Evolutionary conservation across 2,329 filamentous ascomycete species (phyloP), one percentile per base, ranked within the genome.

Genomic region (Stemphylium beticola): DNA sequence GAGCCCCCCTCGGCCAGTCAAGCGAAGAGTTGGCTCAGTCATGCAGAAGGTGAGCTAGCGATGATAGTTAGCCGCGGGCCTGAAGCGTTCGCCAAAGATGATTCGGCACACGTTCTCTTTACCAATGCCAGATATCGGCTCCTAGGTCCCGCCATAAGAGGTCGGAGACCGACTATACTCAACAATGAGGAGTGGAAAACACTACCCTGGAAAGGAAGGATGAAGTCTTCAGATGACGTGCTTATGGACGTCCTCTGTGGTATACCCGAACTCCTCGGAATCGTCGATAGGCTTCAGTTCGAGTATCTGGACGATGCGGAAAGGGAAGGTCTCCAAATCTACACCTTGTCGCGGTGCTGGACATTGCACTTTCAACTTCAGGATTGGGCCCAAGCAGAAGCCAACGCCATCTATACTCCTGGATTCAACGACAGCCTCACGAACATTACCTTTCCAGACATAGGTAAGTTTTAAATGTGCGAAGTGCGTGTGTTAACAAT

Each of bases 111-210:
- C 49, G 32, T 40, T 1, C 46, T 71, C 7, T 73, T 72, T 18
- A 54, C 42, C 1, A 66, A 67, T 34, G 65, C 67, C 18, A 57
- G 70, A 39, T 62, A 38, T 14, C 17, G 46, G n/a, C 20, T 66
- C 44, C 60, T 69, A 14, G 65, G 70, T 4, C 54, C 58, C 9
- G 59, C 60, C 2, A 47, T 67, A 68, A 82, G 84, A 34, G 42
- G 57, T 12, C 57, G 74, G 26, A 72, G 65, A 43, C 55, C 62
- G 3, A 71, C 67, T 4, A 58, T 72, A 15, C 43, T 77, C 15
- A 69, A 72, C 14, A 61, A 63, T 2, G 52, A 61, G 12, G 62
- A 64, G 17, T 77, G 74, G 75, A 74, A 72, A 37, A 75, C 64
- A 0, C 42, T 74, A 4, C 75, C 75, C 2, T 77, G 74, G 75